Evolutionary conservation across 2,329 filamentous ascomycete species (phyloP), one percentile per base, ranked within the genome.

Genomic region (Penicillium italicum): DNA sequence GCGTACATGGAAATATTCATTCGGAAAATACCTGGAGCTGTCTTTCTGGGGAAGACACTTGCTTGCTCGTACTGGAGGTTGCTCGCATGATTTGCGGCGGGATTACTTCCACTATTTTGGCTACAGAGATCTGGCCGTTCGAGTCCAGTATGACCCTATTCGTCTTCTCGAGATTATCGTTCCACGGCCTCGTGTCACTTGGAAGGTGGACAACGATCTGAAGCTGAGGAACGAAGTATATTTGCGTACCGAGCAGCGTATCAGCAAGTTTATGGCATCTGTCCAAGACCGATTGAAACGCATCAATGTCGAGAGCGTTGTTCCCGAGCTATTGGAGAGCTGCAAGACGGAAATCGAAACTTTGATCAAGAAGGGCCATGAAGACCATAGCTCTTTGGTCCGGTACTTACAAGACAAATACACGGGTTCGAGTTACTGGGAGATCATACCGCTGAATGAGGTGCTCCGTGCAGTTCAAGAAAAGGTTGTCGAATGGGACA

Each of bases 21-120:
- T 99, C 68, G 94, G 91, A 11, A 99, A 99, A 73, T 99, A 97
- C 67, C 80, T 99, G n/a, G 94, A 99, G 74, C 79, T 99, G 18
- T 91, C 92, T 2, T 97, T 97, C 72, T 99, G 93, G 92, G 93
- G 92, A 68, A 88, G 85, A 40, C 88, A 90, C 36, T 77, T 97
- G 46, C 89, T 86, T 62, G 69, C 85, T 87, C 64, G 86, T 83
- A 85, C 87, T 43, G 85, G 86, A 28, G 79, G 89, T 72, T 99
- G 95, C 69, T 84, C 89, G 16, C 94, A 99, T 69, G 93, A 99
- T 69, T 86, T 97, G 55, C 91, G 96, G 72, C 86, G 87, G 57
- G 90, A 99, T 65, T 93, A 97, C 71, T 83, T 97, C 47, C 86
- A 93, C 30, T 97, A 93, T 71, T 99, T 99, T 72, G 90, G 91